Evolutionary conservation across 2,329 filamentous ascomycete species (phyloP).

Genomic region (Botrytis hyacinthi): DNA sequence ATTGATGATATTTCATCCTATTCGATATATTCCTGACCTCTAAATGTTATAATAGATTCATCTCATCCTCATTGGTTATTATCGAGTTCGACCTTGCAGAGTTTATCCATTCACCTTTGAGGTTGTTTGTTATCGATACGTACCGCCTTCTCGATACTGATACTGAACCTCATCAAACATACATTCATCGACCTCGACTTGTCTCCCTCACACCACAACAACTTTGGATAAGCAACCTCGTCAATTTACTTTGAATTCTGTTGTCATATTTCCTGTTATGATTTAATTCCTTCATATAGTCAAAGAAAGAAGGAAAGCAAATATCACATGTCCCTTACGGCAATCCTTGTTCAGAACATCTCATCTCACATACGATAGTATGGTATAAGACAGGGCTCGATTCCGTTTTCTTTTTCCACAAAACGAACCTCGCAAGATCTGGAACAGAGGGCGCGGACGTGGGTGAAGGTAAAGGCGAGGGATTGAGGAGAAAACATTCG

Average conservation of each 20-base stretch:
- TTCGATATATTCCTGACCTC: background rate
- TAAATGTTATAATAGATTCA: background rate
- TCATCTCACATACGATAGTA: slow-evolving; percentile 1
- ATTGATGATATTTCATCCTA: background rate
- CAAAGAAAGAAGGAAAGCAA: background rate
- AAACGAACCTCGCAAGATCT: background rate
- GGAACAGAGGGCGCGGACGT: background rate
- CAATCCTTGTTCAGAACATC: background rate
- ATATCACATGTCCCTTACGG: background rate
- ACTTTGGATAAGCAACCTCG: background rate
- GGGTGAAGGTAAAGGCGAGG: background rate
- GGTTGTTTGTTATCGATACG: background rate
- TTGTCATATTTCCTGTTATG: background rate
- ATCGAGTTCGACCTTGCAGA: background rate
- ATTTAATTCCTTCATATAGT: background rate
- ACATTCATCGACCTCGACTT: background rate
- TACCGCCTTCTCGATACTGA: background rate
- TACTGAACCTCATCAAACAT: slow-evolving; percentile 1
- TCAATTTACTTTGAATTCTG: background rate
- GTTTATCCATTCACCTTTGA: background rate
- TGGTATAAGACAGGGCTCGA: background rate
- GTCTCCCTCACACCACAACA: background rate
- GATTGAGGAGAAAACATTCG: background rate
- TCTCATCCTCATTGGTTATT: background rate
- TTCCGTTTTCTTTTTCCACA: background rate